Base-by-base conservation (phyloP, 2,329 filamentous ascomycete species). In the Verticillium klebahnii region DNA sequence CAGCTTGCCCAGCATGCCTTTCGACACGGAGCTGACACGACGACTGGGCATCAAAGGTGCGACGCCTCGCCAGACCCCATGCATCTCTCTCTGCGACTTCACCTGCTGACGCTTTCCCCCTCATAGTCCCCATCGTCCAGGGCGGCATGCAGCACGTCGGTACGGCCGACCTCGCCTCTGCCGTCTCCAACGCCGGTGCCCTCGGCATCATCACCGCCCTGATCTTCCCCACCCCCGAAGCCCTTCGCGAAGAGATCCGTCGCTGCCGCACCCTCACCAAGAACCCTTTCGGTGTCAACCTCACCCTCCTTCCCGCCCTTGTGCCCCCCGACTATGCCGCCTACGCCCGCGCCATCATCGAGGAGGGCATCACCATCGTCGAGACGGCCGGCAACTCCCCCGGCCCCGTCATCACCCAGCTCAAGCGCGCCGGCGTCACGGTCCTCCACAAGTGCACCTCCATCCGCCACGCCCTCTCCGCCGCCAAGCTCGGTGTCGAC, bases 401-500 rank as follows among this genome's bases (percentile, higher is more conserved):
- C 0, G 95, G 93, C 1, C 93, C 93, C 3, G 89, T 99, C 66
- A 98, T 99, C 75, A 82, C 86, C 73, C 86, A 92, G 80, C 84
- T 99, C 60, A 99, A 98, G 80, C 85, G 85, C 64, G 90, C 89
- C 6, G 87, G 87, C 61, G 85, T 86, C 70, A 94, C 85, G 61
- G 88, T 99, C 69, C 81, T 99, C 61, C 95, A 99, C 85, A 99
- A 99, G 80, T 98, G 95, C 82, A 99, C 95, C 9, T 96, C 92
- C 5, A 96, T 99, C 78, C 83, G 93, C 61, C 95, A 99, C 74
- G 95, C 95, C 23, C 86, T 92, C 75, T 93, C 90, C 67, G 95
- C 95, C 57, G 85, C 96, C 63, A 97, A 96, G 78, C 87, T 98
- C 45, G 95, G 95, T 66, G 95, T 97, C 5, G 95, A 99, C 77